A percentile compares a stretch with the other conserved stretches of the same genome.
Evolutionary conservation across 768 basidiomycete species (phyloP).

Genomic region (Daedaleopsis sinensis): DNA sequence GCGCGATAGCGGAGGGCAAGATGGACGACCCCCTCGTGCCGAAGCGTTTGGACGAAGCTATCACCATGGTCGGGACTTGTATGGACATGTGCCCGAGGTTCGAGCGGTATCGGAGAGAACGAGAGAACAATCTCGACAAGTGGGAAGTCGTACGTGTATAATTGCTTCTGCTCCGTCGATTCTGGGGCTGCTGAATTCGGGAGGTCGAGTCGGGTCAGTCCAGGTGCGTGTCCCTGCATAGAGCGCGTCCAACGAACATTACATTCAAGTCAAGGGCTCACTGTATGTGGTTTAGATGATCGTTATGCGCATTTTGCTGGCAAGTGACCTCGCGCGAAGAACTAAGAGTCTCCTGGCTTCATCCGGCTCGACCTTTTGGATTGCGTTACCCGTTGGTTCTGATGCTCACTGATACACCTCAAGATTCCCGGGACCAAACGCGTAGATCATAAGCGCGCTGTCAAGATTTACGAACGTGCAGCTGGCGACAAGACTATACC

Average conservation of each 20-base stretch:
- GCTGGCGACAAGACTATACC: slow-evolving; percentile 91
- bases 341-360: neutral
- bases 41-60: slow-evolving; percentile 84
- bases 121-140: slow-evolving; percentile 84
- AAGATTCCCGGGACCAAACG: slow-evolving; percentile 83
- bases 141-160: slow-evolving; percentile 75
- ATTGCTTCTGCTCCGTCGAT: neutral
- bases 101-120: slow-evolving; percentile 88
- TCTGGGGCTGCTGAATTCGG: slow-evolving; percentile 13
- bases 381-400: neutral
- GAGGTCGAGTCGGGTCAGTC: slow-evolving; percentile 18
- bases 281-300: neutral
- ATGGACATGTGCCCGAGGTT: slow-evolving; percentile 94
- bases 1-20: slow-evolving; percentile 78
- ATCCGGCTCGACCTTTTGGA: slow-evolving; percentile 10
- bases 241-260: neutral
- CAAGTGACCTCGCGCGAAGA: neutral
- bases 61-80: slow-evolving; percentile 92
- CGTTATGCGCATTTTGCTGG: neutral
- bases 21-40: slow-evolving; percentile 87
- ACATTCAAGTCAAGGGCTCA: slow-evolving; percentile 3
- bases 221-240: slow-evolving; percentile 8
- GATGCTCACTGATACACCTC: slow-evolving; percentile 36
- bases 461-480: slow-evolving; percentile 94
- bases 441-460: slow-evolving; percentile 84